Percentiles rank a stretch among this genome's conserved stretches.
Evolutionary conservation across 73 alveolate species (phyloP).

Genomic region (Paramecium primaurelia): DNA sequence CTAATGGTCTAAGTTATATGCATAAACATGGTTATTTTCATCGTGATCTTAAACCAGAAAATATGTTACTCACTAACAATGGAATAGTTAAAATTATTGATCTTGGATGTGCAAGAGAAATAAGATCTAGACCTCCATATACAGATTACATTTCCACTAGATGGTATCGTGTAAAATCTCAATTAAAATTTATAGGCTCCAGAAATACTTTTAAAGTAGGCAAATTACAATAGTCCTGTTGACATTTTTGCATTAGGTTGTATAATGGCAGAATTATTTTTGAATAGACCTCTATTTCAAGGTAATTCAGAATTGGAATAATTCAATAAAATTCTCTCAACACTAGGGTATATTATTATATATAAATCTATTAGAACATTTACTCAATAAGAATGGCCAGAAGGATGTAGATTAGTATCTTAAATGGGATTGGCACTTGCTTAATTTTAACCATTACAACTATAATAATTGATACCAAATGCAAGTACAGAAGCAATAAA

Average conservation of each 20-base stretch:
- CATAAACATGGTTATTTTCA: conserved; percentile 99
- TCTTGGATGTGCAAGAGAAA: conserved; percentile 97
- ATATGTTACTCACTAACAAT: conserved; percentile 73
- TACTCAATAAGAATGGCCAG: conserved; percentile 88
- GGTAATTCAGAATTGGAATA: conserved; percentile 97
- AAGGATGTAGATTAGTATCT: conserved; percentile 91
- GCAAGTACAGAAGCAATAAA: conserved; percentile 95
- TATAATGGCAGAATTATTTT: conserved; percentile 93
- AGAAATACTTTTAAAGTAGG: conserved; percentile 87
- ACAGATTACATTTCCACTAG: conserved; percentile 95
- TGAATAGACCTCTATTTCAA: conserved; percentile 94
- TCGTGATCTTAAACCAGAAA: conserved; percentile 98
- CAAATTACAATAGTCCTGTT: conserved; percentile 90
- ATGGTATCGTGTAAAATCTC: conserved; percentile 72
- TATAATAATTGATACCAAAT: conserved; percentile 72
- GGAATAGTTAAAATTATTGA: conserved; percentile 93
- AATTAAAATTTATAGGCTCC: conserved; percentile 82
- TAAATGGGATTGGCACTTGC: conserved; percentile 85
- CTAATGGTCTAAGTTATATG: conserved; percentile 96
- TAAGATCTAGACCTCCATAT: conserved; percentile 92
- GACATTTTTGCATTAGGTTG: conserved; percentile 98
- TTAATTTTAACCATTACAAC: conserved; percentile 68
- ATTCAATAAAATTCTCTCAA: conserved; percentile 80
- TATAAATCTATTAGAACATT: conserved; percentile 87
- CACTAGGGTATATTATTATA: conserved; percentile 65